Base-by-base conservation (phyloP, 148 eudicot species). In the Rhododendron henanense region DNA sequence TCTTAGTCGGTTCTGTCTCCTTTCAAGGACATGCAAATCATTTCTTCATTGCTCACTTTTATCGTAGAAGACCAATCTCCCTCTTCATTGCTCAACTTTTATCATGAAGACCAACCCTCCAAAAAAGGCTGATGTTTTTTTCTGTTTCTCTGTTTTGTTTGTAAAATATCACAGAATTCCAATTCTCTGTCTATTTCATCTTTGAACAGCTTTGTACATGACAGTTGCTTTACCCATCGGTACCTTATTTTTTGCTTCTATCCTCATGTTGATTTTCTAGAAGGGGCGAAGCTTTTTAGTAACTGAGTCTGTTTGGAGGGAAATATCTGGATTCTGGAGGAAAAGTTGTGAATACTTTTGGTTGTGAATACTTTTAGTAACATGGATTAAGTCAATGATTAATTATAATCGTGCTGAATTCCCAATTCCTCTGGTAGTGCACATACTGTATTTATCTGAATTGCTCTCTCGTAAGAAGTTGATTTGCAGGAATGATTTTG, bases 1-100 rank as follows among this genome's bases (percentile, higher is more conserved):
- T 79, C 88, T 88, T 88, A 89, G 87, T 86, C 50, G 10, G 28
- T 65, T 77, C 37, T 15, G 35, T 25, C 13, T 45, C 47, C n/a
- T 47, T 45, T 48, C 4, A 1, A 55, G 47, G 73, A 33, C 41
- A 37, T 63, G 84, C 67, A 83, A 61, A 13, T 19, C 11, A 13
- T 48, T n/a, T 48, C 82, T 7, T 83, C 84, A 13, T 28, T 69
- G 14, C 75, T 83, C 21, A 41, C 47, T 7, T 47, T 3, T 67
- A 67, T 67, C 73, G 10, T 65, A 59, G 73, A 65, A 25, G 74
- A 25, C 33, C 31, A 25, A 67, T 5, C 74, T 25, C 15, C 16
- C 65, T 21, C 65, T 19, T 59, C 16, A 11, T 28, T 69, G 14
- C 75, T 82, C 19, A 10, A n/a, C 67, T 14, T 47, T 65, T 67